Percentiles rank a stretch among this genome's conserved stretches.
These are phyloP conservation scores for Paraphaeosphaeria minitans DNA, from an alignment of 2,329 filamentous ascomycete species.

Conservation along the genomic window DNA sequence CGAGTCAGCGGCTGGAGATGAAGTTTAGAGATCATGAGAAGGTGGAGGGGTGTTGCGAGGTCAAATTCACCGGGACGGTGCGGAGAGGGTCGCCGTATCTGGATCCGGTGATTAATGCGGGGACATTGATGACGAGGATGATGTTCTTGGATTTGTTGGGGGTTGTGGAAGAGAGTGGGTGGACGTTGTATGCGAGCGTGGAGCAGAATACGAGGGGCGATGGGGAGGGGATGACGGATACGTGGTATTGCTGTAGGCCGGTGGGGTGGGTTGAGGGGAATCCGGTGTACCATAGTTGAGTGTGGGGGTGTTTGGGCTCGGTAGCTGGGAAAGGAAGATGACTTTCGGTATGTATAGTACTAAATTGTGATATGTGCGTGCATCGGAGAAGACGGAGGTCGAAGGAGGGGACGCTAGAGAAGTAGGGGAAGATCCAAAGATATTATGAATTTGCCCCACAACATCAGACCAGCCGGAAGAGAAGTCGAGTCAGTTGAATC, in stretches of 20 bases:
- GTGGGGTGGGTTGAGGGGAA: constrained; percentile 12
- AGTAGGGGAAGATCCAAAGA: background rate
- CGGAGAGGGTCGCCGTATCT: constrained; percentile 31
- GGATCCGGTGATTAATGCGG: constrained; percentile 15
- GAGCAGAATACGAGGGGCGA: constrained; percentile 28
- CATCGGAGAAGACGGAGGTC: background rate
- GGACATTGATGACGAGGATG: constrained; percentile 32
- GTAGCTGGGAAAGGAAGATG: background rate
- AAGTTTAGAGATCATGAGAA: constrained; percentile 12
- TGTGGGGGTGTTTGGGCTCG: background rate
- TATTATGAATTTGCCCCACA: background rate
- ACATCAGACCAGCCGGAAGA: background rate
- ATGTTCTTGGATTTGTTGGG: constrained; percentile 38
- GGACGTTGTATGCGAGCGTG: constrained; percentile 43
- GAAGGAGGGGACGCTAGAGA: background rate
- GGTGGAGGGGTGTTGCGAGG: constrained; percentile 22
- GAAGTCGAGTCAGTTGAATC: background rate
- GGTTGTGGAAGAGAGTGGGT: constrained; percentile 40
- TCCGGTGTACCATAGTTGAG: constrained; percentile 15
- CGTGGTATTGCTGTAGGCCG: constrained; percentile 16
- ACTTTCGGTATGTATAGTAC: background rate
- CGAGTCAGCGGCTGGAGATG: constrained; percentile 5
- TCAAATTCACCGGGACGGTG: constrained; percentile 38
- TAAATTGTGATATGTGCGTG: background rate
- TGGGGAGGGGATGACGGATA: constrained; percentile 12